Conservation (phyloP, 805 yeast species). For the Grigorovia jiainica region DNA sequence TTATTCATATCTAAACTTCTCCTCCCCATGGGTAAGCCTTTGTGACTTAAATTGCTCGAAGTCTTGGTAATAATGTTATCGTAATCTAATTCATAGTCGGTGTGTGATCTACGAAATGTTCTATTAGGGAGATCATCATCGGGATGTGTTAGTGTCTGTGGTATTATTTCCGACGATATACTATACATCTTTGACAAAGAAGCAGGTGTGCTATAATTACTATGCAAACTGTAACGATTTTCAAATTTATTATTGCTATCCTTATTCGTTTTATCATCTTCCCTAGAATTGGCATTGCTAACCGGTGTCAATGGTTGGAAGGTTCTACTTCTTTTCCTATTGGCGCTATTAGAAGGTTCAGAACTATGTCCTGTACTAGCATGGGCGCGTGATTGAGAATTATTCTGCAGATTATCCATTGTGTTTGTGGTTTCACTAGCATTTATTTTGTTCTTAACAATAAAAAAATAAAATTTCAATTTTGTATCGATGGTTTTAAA, state of each 20-base stretch:
- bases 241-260: not conserved
- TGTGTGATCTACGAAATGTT: not conserved
- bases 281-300: not conserved
- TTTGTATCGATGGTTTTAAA: no score
- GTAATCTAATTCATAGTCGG: not conserved
- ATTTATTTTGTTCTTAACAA: no score
- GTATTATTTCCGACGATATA: constrained; percentile 24
- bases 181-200: constrained; percentile 19
- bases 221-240: not conserved
- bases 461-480: no score
- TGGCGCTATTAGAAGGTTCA: not conserved
- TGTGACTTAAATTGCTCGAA: constrained; percentile 9
- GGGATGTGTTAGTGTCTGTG: constrained; percentile 20
- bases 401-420: not conserved
- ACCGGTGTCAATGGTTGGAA: constrained; percentile 4
- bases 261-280: not conserved
- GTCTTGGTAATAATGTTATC: not conserved
- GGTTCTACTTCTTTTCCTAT: constrained; percentile 7
- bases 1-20: no score
- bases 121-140: constrained; percentile 11
- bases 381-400: no score
- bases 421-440: no score
- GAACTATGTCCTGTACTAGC: no score
- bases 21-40: no score
- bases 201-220: not conserved